Base-by-base conservation (phyloP, 805 yeast species). In the Yamadazyma paraphyllophila region DNA sequence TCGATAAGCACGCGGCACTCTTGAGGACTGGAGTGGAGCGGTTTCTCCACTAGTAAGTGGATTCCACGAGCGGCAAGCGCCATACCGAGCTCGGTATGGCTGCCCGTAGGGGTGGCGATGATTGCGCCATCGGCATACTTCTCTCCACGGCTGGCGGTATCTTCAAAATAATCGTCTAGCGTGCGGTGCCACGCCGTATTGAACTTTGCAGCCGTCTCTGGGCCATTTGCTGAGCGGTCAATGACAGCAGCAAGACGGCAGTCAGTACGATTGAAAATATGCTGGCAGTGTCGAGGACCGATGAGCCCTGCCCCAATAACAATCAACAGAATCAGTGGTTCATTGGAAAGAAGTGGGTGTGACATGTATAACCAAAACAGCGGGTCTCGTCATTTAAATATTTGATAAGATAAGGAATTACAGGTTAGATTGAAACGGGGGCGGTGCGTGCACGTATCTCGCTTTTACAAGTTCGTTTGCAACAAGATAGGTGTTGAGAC, bases 251-350 rank as follows among this genome's bases (percentile, higher is more conserved):
- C 58, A 11, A 69, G 51, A 14, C 50, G 54, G 13, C 68, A 57
- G 17, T 59, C 56, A 2, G 58, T 46, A 31, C 63, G 53, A 13
- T 53, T 54, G 3, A 41, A 34, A 14, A 66, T 57, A 50, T 68
- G 73, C 16, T 58, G 55, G 7, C 71, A 71, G 52, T 69, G 74
- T 38, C 74, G 60, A 7, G 73, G 73, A 2, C 74, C 74, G 15
- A 69, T 68, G 15, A 69, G 55, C 4, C 74, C 74, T 3, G 70
- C 71, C 2, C 74, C 74, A n/a, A 66, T 54, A 16, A 67, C 67
- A 14, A 66, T 44, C 20, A 45, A 41, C 15, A 20, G 39, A 36
- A 36, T 13, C 7, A 24, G 25, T 17, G 13, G 39, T 9, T 11
- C 29, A 20, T 17, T 12, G 11, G 27, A 17, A 20, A 27, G 39